Conservation (phyloP, 768 basidiomycete genomes). For the Scleroderma citrinum region DNA sequence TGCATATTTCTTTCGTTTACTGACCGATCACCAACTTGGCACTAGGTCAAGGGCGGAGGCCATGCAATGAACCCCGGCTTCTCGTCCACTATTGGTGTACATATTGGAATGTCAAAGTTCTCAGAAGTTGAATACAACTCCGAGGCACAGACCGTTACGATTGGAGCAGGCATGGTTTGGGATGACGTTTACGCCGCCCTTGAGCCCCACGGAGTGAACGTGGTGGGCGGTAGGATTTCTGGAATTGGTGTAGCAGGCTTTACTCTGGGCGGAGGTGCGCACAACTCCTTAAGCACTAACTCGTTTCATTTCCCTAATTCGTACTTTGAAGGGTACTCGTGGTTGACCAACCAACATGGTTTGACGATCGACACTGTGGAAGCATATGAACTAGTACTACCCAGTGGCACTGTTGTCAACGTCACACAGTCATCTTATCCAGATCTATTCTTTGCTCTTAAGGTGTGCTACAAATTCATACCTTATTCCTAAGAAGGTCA, state of each 20-base stretch:
- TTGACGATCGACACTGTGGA: slow-evolving; percentile 49
- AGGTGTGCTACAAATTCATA: slow-evolving; percentile 20
- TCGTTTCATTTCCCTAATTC: background rate
- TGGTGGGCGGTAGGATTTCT: slow-evolving; percentile 51
- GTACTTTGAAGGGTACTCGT: slow-evolving; percentile 45
- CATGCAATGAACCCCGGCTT: slow-evolving; percentile 49
- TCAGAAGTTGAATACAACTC: slow-evolving; percentile 37
- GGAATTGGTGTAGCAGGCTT: slow-evolving; percentile 58
- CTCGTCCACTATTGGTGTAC: slow-evolving; percentile 52
- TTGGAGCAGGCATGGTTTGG: slow-evolving; percentile 47
- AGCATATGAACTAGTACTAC: slow-evolving; percentile 53
- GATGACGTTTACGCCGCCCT: slow-evolving; percentile 57
- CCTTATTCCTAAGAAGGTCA: too few species aligned
- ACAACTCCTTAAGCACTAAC: background rate
- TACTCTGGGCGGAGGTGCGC: slow-evolving; percentile 48
- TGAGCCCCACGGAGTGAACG: slow-evolving; percentile 43
- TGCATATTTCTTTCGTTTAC: slow-evolving; percentile 19
- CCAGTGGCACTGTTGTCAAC: slow-evolving; percentile 37
- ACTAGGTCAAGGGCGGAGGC: slow-evolving; percentile 53
- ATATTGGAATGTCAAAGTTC: slow-evolving; percentile 48
- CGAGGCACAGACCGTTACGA: slow-evolving; percentile 30
- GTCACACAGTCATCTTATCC: slow-evolving; percentile 29
- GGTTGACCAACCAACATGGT: slow-evolving; percentile 56
- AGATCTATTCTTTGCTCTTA: slow-evolving; percentile 42
- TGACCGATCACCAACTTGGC: slow-evolving; percentile 4